These are phyloP conservation scores for Aspergillus sp. DNA, from an alignment of 2,329 filamentous ascomycete species.

Conservation along the genomic window DNA sequence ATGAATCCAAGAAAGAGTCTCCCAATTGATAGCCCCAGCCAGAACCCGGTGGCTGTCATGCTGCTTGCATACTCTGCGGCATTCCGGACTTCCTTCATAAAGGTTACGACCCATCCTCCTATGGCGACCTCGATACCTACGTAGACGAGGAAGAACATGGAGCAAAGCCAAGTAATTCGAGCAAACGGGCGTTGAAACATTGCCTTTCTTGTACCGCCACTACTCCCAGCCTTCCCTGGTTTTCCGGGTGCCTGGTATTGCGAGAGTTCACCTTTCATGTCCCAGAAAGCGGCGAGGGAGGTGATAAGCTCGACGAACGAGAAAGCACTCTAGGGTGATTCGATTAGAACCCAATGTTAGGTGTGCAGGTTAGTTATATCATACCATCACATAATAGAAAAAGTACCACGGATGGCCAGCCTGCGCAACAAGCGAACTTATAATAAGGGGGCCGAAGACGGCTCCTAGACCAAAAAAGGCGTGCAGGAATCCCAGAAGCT, in stretches of 20 bases:
- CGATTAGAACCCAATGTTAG: background rate
- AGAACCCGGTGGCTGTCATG: constrained; percentile 75
- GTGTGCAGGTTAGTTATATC: background rate
- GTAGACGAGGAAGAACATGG: constrained; percentile 71
- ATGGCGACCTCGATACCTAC: constrained; percentile 70
- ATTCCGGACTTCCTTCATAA: constrained; percentile 74
- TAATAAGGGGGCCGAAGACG: background rate
- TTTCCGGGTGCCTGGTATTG: background rate
- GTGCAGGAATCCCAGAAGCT: background rate
- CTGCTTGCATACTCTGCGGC: constrained; percentile 70
- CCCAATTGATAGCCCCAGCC: constrained; percentile 76
- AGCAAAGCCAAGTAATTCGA: background rate
- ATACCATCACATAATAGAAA: background rate
- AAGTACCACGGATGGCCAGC: background rate
- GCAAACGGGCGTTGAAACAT: background rate
- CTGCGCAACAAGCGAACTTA: background rate
- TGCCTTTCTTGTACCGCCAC: background rate
- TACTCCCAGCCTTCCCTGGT: background rate
- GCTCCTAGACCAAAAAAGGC: background rate
- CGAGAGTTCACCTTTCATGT: background rate
- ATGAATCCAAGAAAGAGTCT: constrained; percentile 72
- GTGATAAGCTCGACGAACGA: background rate
- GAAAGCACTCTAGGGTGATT: background rate
- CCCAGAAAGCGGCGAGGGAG: background rate
- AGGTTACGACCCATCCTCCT: constrained; percentile 80